These are phyloP conservation scores for Neolecta irregularis DNA, from an alignment of 1,139 yeast genomes.

Conservation along the genomic window DNA sequence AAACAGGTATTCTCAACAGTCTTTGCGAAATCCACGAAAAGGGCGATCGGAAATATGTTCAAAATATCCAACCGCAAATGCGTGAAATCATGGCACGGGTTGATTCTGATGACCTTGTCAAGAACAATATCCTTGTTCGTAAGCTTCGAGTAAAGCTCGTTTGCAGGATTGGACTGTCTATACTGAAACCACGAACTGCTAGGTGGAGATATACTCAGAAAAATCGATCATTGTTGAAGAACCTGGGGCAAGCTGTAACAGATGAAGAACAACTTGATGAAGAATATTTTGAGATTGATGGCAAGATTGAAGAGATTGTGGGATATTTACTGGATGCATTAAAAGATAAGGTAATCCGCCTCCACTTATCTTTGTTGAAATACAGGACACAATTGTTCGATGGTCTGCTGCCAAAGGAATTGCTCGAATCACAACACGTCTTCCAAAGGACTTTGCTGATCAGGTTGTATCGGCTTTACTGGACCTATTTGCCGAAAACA, in stretches of 20 bases:
- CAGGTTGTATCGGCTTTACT: conserved; percentile 26
- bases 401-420: conserved; percentile 34
- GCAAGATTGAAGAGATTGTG: conserved; percentile 33
- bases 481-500: conserved; percentile 20
- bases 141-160: conserved; percentile 16
- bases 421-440: conserved; percentile 27
- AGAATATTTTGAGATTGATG: too few species aligned
- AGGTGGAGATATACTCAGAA: conserved; percentile 7
- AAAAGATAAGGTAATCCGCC: too few species aligned
- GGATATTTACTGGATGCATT: conserved; percentile 23
- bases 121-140: conserved; percentile 11
- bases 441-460: conserved; percentile 19
- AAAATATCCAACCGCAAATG: background rate
- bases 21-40: conserved; percentile 5
- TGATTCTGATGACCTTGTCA: conserved; percentile 2
- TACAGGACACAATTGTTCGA: conserved; percentile 31
- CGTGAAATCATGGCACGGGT: conserved; percentile 1
- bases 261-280: conserved; percentile 7
- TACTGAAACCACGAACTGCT: conserved; percentile 12
- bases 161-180: conserved; percentile 15
- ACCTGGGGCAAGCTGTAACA: too few species aligned
- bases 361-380: too few species aligned
- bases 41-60: conserved; percentile 8
- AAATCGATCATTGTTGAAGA: background rate
- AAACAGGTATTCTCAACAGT: conserved; percentile 6